phyloP scores from a whole-genome alignment of 73 alveolate species.

The Uronychia binucleata region DNA sequence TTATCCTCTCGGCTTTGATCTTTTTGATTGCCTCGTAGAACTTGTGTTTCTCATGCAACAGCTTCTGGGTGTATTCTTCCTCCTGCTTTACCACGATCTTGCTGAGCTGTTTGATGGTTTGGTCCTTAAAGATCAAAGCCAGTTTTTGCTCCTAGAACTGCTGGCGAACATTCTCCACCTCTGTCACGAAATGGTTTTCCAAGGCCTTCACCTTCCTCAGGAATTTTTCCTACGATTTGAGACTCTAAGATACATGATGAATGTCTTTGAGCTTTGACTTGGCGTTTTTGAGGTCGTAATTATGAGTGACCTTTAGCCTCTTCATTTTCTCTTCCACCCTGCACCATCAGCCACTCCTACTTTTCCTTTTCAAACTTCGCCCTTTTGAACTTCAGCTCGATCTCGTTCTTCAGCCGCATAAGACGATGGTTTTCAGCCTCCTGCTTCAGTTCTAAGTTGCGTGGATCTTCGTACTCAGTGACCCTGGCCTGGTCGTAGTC shows the following conservation, averaged over 20 bases:
- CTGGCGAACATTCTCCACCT: background rate
- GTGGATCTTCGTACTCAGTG: background rate
- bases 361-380: background rate
- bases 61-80: background rate
- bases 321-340: background rate
- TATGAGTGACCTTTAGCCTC: background rate
- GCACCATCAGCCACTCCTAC: background rate
- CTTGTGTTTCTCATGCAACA: background rate
- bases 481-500: too few relatives aligned
- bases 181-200: background rate
- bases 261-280: background rate
- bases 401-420: background rate
- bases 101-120: background rate
- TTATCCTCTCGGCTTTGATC: background rate
- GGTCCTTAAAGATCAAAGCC: background rate
- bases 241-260: background rate
- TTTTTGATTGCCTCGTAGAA: background rate
- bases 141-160: slow-evolving; percentile 3
- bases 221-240: background rate
- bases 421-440: background rate
- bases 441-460: background rate
- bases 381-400: background rate
- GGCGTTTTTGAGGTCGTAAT: background rate
- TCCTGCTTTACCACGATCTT: background rate
- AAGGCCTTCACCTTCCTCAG: background rate